Percentiles rank a stretch among this genome's conserved stretches.
Conservation (phyloP, 1,284 basidiomycete species). For the Pholiota adiposa region DNA sequence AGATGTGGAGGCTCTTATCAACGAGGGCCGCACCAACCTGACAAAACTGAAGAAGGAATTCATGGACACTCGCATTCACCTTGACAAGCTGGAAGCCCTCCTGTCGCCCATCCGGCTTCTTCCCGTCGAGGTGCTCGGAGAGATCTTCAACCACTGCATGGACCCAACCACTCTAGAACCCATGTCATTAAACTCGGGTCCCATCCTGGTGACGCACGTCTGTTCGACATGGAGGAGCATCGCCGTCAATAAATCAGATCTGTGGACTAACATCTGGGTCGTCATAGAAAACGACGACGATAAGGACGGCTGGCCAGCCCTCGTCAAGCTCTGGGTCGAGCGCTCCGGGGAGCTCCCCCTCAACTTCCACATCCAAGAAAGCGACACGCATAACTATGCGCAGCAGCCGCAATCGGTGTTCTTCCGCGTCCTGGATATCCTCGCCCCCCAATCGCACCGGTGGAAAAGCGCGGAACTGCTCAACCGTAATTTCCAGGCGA, state of each 20-base stretch:
- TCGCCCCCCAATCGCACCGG: background rate
- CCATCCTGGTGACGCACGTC: slow-evolving; percentile 31
- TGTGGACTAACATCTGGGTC: slow-evolving; percentile 28
- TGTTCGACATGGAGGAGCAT: slow-evolving; percentile 32
- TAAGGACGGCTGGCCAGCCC: background rate
- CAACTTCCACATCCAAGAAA: slow-evolving; percentile 4
- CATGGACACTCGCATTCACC: slow-evolving; percentile 1
- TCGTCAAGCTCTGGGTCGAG: slow-evolving; percentile 4
- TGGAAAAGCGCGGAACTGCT: slow-evolving; percentile 2
- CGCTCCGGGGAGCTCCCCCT: slow-evolving; percentile 3
- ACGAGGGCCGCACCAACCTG: slow-evolving; percentile 3
- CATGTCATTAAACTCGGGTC: slow-evolving; percentile 29
- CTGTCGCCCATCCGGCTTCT: slow-evolving; percentile 33
- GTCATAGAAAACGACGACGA: background rate
- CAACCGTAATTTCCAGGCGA: slow-evolving; percentile 3
- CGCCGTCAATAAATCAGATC: slow-evolving; percentile 29
- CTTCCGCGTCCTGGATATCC: slow-evolving; percentile 4
- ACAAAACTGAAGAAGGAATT: slow-evolving; percentile 4
- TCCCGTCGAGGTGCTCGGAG: slow-evolving; percentile 41
- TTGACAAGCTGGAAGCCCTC: slow-evolving; percentile 20
- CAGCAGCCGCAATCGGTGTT: slow-evolving; percentile 1
- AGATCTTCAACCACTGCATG: slow-evolving; percentile 42
- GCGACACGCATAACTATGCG: background rate
- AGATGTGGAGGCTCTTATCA: background rate
- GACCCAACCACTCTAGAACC: slow-evolving; percentile 28